Base-by-base conservation (phyloP, 2,329 filamentous ascomycete genomes). In the Xylaria sp. region DNA sequence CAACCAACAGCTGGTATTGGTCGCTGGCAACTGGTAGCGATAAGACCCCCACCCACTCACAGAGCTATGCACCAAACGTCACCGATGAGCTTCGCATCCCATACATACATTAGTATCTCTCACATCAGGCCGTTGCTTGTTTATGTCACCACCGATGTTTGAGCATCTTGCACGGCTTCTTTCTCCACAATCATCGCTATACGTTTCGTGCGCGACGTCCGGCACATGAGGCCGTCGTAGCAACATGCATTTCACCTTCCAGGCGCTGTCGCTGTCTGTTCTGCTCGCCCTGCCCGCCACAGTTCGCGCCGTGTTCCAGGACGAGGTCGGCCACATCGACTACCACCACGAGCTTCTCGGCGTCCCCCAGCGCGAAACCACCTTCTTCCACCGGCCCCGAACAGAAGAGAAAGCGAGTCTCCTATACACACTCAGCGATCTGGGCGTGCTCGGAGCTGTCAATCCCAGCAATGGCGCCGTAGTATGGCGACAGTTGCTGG, bases 331-430 rank as follows among this genome's bases (percentile, higher is more conserved):
- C 80, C 85, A 92, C 71, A 86, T 96, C 75, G 95, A 99, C 79
- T 98, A 93, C 80, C 94, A 98, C 79, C 88, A 96, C 80, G 87
- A 91, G 67, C 88, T 98, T 49, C 81, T 99, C 72, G 95, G 95
- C 72, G 79, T 91, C 37, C 93, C 95, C 56, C 90, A 90, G 75
- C 82, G 86, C 74, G 87, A 91, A 65, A 91, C 92, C 63, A 97
- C 94, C 69, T 96, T 98, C 84, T 98, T 98, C 86, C 92, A 97
- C 79, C 90, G 89, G 69, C 94, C 95, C 38, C 85, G 90, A 71
- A 84, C 86, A 65, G 86, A 89, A 68, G 93, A 94, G 65, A 92
- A 91, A 76, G 93, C 93, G 35, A 94, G 91, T 55, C 83, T 99
- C 37, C 84, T 99, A 54, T 99, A 97, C 76, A 96, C 95, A 0